phyloP scores from a whole-genome alignment of 2,329 filamentous ascomycete species.

The Chaetomiaceae sp. region DNA sequence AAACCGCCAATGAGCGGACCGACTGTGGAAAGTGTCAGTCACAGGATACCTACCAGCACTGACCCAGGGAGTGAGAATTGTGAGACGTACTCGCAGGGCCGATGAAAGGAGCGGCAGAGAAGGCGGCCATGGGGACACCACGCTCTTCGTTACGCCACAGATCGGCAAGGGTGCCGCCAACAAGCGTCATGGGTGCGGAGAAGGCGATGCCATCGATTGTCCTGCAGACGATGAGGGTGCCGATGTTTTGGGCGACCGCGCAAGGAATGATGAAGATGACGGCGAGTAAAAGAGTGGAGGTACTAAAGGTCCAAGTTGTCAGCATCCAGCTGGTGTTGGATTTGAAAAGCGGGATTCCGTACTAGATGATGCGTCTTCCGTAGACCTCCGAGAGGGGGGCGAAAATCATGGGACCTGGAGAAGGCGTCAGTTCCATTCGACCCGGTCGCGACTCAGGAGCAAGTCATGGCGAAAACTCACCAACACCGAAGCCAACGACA shows the following conservation, averaged over 20 bases:
- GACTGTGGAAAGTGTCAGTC: constrained; percentile 35
- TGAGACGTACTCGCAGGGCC: constrained; percentile 60
- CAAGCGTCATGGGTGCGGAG: constrained; percentile 80
- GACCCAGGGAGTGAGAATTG: no score
- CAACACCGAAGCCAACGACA: constrained; percentile 76
- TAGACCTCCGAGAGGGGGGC: constrained; percentile 73
- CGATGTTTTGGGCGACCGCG: constrained; percentile 71
- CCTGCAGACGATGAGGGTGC: constrained; percentile 70
- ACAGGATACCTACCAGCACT: background rate
- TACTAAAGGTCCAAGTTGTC: constrained; percentile 31
- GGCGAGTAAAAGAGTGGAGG: constrained; percentile 61
- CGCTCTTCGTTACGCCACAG: constrained; percentile 81
- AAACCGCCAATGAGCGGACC: constrained; percentile 75
- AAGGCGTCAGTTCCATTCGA: constrained; percentile 1
- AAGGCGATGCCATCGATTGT: constrained; percentile 79
- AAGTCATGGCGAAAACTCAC: constrained; percentile 35
- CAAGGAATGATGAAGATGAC: constrained; percentile 78
- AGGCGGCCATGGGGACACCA: constrained; percentile 82
- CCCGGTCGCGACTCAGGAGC: background rate
- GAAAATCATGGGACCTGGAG: constrained; percentile 66
- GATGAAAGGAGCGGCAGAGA: constrained; percentile 76
- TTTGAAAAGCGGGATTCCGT: constrained; percentile 21
- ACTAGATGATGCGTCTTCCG: constrained; percentile 68
- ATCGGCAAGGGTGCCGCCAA: constrained; percentile 77
- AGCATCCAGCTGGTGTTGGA: background rate